Evolutionary conservation across 495 filamentous ascomycete genomes (phyloP), one percentile per base, ranked within the genome.

Genomic region (Xylaria cubensis): DNA sequence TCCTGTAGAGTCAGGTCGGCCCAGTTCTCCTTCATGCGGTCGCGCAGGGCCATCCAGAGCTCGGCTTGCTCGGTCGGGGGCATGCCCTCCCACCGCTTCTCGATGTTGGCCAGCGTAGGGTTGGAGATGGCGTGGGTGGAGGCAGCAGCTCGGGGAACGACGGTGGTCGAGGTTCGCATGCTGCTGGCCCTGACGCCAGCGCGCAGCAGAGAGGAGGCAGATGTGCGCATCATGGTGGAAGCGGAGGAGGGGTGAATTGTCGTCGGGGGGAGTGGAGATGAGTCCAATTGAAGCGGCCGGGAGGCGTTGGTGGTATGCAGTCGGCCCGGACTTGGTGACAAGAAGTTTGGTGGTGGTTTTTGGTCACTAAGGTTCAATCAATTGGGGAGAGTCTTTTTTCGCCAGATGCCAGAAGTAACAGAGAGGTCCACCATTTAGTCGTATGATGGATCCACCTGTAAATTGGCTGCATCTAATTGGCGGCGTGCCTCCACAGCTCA

Each of bases 21-120:
- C 96, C 96, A 99, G 83, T 93, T 93, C 74, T 87, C 90, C 92
- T 97, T 98, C 96, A 98, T 98, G 78, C 96, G 91, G 86, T 99
- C 96, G 78, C 96, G 87, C 81, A 99, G 87, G 77, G 92, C 86
- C 96, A 99, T 99, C 95, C 95, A 99, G 76, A 99, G 85, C 80
- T 98, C 96, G 72, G 97, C 96, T 90, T 99, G 96, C 89, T 99
- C 96, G 87, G 97, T 93, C 69, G 95, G 94, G 48, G 94, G 94
- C 93, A 99, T 93, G 69, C 81, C 88, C 87, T 99, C 96, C 96
- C 96, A 99, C 84, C 96, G 88, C 93, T 97, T 98, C 91, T 99
- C 96, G 80, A 99, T 98, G 85, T 97, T 92, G 82, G 94, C 93
- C 73, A 99, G 90, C 41, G 94, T 97, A 76, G 97, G 96, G 87